A percentile compares a stretch with the other conserved stretches of the same genome.
Evolutionary conservation across 2,329 filamentous ascomycete species (phyloP).

Genomic region (Nannizziopsis arthrosporioides): DNA sequence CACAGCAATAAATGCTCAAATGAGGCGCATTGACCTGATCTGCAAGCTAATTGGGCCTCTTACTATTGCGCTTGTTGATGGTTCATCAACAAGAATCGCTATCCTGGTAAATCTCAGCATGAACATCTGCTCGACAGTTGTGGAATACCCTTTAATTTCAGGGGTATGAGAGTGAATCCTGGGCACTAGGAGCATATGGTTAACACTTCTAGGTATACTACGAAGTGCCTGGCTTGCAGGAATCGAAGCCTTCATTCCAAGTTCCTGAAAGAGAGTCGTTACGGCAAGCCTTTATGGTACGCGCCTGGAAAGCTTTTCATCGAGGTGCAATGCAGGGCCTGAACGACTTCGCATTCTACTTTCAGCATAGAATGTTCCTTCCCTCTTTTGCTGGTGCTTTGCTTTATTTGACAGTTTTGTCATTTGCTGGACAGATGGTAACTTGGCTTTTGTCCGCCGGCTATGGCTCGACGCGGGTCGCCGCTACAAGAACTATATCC

Average conservation of each 20-base stretch:
- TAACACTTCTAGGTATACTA: background rate
- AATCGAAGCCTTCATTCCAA: no score
- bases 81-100: slow-evolving; percentile 35
- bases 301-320: no score
- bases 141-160: slow-evolving; percentile 34
- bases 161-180: slow-evolving; percentile 21
- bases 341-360: slow-evolving; percentile 26
- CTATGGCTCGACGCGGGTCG: slow-evolving; percentile 40
- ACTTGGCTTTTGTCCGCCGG: slow-evolving; percentile 44
- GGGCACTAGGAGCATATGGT: background rate
- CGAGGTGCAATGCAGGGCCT: no score
- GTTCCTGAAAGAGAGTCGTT: background rate
- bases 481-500: slow-evolving; percentile 36
- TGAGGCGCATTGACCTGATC: slow-evolving; percentile 47
- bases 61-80: slow-evolving; percentile 38
- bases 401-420: slow-evolving; percentile 45
- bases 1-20: slow-evolving; percentile 40
- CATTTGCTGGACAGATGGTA: slow-evolving; percentile 45
- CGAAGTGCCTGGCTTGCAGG: no score
- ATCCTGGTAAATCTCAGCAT: slow-evolving; percentile 38
- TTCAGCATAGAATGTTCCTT: slow-evolving; percentile 26
- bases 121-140: slow-evolving; percentile 31
- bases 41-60: slow-evolving; percentile 47
- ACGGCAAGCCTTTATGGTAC: no score
- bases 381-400: slow-evolving; percentile 41